These are phyloP conservation scores for Termitomyces sp. DNA, from an alignment of 768 basidiomycete species.

Conservation along the genomic window DNA sequence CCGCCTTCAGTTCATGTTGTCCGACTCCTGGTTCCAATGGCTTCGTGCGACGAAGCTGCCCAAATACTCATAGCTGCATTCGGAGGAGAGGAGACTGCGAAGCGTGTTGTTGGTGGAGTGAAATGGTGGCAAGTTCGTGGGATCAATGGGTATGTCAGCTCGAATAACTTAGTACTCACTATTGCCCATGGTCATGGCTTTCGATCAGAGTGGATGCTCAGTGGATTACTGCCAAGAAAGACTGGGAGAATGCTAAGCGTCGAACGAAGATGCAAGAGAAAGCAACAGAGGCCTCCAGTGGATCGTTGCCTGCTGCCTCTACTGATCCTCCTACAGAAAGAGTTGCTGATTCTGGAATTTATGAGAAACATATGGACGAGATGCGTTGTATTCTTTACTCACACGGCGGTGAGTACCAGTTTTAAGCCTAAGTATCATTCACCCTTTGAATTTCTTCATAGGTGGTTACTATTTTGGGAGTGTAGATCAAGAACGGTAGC, in stretches of 20 bases:
- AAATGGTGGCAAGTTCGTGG: slow-evolving; percentile 99
- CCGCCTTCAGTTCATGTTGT: slow-evolving; percentile 83
- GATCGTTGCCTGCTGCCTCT: neutral
- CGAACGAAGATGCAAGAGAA: slow-evolving; percentile 48
- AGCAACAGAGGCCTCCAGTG: slow-evolving; percentile 19
- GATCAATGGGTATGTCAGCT: slow-evolving; percentile 57
- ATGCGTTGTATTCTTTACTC: slow-evolving; percentile 82
- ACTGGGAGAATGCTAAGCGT: slow-evolving; percentile 70
- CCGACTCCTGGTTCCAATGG: slow-evolving; percentile 69
- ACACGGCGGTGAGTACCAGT: slow-evolving; percentile 60
- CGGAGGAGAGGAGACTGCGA: slow-evolving; percentile 77
- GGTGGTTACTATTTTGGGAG: slow-evolving; percentile 87
- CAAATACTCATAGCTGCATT: slow-evolving; percentile 69
- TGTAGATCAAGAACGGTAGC: slow-evolving; percentile 70
- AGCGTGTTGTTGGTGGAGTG: slow-evolving; percentile 77
- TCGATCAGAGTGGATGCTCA: slow-evolving; percentile 70
- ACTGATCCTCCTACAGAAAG: slow-evolving; percentile 12
- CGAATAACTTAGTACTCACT: neutral
- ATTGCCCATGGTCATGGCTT: neutral
- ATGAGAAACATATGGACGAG: slow-evolving; percentile 75
- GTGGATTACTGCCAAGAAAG: slow-evolving; percentile 86
- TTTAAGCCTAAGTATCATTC: neutral
- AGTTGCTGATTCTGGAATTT: slow-evolving; percentile 32
- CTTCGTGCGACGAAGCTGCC: slow-evolving; percentile 76
- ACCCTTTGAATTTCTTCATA: slow-evolving; percentile 21